Evolutionary conservation across 345 rosid species (phyloP).

Genomic region (Orychophragmus violaceus): DNA sequence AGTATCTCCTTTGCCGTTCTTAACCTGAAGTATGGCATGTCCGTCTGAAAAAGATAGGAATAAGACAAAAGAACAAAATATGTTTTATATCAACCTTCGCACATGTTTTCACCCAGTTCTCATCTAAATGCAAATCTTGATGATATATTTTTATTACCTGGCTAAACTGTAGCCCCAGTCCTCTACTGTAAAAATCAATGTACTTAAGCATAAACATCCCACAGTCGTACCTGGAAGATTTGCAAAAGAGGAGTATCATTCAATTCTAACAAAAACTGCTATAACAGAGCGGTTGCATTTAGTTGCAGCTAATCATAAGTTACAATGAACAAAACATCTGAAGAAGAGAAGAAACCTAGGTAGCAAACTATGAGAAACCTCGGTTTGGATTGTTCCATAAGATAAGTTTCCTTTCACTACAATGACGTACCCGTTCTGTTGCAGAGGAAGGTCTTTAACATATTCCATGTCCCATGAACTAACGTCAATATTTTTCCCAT

Average conservation of each 20-base stretch:
- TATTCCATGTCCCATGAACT: constrained; percentile 61
- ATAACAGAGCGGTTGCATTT: background rate
- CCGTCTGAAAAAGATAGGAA: constrained; percentile 36
- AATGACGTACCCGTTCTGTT: constrained; percentile 57
- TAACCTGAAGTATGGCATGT: constrained; percentile 80
- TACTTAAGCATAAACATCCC: constrained; percentile 96
- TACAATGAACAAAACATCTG: background rate
- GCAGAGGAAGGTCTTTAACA: constrained; percentile 71
- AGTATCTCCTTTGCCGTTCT: constrained; percentile 92
- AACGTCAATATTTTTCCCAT: constrained; percentile 47
- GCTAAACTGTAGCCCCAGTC: constrained; percentile 58
- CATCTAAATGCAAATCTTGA: background rate
- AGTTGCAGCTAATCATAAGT: background rate
- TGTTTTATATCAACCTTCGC: background rate
- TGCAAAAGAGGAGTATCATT: background rate
- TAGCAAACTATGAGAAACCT: background rate
- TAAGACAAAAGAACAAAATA: background rate
- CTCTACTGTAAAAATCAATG: constrained; percentile 82
- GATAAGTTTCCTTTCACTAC: background rate
- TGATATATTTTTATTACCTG: constrained; percentile 45
- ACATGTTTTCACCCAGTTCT: background rate
- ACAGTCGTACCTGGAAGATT: constrained; percentile 62
- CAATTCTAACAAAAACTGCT: background rate
- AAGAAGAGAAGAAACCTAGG: background rate
- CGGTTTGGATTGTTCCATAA: background rate